Evolutionary conservation across 176 grass and related monocot genomes (phyloP).

Genomic region (Saccharum spontaneum): DNA sequence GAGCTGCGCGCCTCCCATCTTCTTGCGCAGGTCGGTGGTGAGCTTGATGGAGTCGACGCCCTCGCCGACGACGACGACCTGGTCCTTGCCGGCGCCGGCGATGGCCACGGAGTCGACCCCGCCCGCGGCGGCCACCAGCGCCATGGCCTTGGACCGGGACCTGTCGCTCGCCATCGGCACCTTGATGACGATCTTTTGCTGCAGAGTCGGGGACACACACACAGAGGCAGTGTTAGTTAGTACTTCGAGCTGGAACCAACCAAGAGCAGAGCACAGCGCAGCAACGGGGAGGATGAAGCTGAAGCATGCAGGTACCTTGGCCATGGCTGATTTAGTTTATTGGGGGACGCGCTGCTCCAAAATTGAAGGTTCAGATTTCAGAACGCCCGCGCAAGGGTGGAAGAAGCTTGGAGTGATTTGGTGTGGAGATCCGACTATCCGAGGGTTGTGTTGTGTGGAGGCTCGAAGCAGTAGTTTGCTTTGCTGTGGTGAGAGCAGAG

Average conservation of each 20-base stretch:
- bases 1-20: constrained; percentile 33
- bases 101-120: constrained; percentile 50
- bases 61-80: constrained; percentile 52
- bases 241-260: no score
- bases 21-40: constrained; percentile 43
- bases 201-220: neutral
- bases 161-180: constrained; percentile 50
- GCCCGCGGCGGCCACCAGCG: constrained; percentile 39
- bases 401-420: neutral
- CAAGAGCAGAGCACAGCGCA: neutral
- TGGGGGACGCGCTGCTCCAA: no score
- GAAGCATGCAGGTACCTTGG: neutral
- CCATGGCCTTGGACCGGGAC: constrained; percentile 62
- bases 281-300: neutral
- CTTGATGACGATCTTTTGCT: constrained; percentile 68
- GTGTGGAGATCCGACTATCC: no score
- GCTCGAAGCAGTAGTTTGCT: neutral
- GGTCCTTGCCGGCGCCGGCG: constrained; percentile 37
- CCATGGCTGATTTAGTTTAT: no score
- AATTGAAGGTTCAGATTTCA: neutral
- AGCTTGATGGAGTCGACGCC: constrained; percentile 55
- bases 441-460: no score
- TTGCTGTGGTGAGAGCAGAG: neutral
- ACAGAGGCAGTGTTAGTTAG: no score
- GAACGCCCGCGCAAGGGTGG: no score